Evolutionary conservation across 306 rosid genomes (phyloP), one percentile per base, ranked within the genome.

Genomic region (Cucumis cinereus): DNA sequence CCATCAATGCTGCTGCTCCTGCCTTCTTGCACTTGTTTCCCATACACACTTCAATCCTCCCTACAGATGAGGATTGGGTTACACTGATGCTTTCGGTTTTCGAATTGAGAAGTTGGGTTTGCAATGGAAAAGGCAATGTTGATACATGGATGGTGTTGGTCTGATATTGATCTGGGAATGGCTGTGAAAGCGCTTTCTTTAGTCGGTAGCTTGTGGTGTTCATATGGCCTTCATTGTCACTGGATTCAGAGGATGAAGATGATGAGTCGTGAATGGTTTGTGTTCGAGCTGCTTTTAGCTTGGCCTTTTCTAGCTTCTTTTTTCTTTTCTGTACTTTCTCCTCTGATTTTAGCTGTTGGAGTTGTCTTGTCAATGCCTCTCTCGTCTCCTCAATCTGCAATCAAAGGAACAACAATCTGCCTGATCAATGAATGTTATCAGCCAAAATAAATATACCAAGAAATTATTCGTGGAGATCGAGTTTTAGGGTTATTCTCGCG

Each of bases 31-130:
- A 95, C 79, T 90, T 90, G 60, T 82, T 84, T 1, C 99, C 99
- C 98, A 95, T 86, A 74, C 99, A 95, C 4, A 95, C 98, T 81
- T 95, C 98, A 82, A 95, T 82, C 87, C 80, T 89, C 76, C 81
- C 81, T 13, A 77, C 72, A 7, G 88, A 53, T 35, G 53, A 7
- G 43, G 72, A 41, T 4, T 0, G 73, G 2, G 52, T 1, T 2
- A 20, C n/a, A 0, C 6, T n/a, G 33, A 12, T 3, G 6, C 11
- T 66, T 40, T 22, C n/a, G 6, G 30, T 20, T 8, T 40, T 26
- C 0, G 35, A 14, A 69, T 8, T 7, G n/a, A 33, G 52, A 47
- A 8, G 74, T 64, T 60, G 82, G 15, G 87, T 52, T 36, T 54
- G 22, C 14, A 61, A 33, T n/a, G 80, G 63, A 1, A 38, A 75